phyloP scores from a whole-genome alignment of 345 rosid genomes.

The Eucalyptus sideroxylon region DNA sequence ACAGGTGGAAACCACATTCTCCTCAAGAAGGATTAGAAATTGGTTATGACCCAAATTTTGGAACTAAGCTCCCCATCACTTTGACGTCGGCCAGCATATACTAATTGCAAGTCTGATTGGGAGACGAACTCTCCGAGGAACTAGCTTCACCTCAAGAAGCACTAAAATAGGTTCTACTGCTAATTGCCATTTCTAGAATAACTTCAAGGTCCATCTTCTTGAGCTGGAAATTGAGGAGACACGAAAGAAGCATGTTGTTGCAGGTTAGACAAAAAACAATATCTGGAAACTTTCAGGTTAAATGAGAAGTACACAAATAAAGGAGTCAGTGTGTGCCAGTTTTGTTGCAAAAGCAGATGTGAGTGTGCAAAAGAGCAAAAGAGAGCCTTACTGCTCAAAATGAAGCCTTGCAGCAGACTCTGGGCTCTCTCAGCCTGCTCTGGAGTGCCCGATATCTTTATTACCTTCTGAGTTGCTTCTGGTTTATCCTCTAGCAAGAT shows the following conservation, averaged over 20 bases:
- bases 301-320: background rate
- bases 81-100: background rate
- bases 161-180: background rate
- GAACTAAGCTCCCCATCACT: background rate
- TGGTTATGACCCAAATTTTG: background rate
- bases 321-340: background rate
- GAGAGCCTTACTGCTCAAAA: constrained; percentile 75
- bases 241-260: background rate
- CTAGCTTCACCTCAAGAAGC: background rate
- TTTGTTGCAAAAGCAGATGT: background rate
- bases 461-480: constrained; percentile 54
- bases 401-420: constrained; percentile 95
- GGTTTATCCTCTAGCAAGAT: constrained; percentile 67
- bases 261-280: background rate
- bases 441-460: constrained; percentile 88
- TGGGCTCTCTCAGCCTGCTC: constrained; percentile 97
- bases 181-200: background rate
- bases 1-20: background rate
- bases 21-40: background rate
- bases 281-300: background rate
- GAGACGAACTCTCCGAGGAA: background rate
- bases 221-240: background rate
- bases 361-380: background rate
- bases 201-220: background rate
- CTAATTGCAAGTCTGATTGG: background rate